Evolutionary conservation across 2,329 filamentous ascomycete species (phyloP).

Genomic region (Epichloe gansuensis): DNA sequence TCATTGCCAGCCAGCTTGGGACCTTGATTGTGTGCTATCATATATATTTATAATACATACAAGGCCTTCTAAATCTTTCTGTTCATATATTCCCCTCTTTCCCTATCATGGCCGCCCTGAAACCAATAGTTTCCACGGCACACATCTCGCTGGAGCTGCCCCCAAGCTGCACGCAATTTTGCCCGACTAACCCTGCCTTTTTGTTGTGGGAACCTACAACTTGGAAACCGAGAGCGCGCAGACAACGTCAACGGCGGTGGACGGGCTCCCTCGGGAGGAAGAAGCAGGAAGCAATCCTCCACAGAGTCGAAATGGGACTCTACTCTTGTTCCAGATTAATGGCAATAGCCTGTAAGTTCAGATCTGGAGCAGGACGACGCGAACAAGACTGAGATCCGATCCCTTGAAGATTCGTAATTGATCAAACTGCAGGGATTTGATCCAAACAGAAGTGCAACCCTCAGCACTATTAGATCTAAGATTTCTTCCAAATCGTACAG

Average conservation of each 20-base stretch:
- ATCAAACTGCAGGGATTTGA: slow-evolving; percentile 6
- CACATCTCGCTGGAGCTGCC: slow-evolving; percentile 51
- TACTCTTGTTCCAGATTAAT: slow-evolving; percentile 52
- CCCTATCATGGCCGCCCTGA: slow-evolving; percentile 12
- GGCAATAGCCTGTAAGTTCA: slow-evolving; percentile 42
- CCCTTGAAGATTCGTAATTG: background rate
- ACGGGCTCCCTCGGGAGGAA: slow-evolving; percentile 11
- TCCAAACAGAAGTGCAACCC: slow-evolving; percentile 49
- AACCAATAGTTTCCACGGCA: slow-evolving; percentile 28
- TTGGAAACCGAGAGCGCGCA: slow-evolving; percentile 39
- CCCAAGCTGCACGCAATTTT: slow-evolving; percentile 70
- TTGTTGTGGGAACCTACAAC: slow-evolving; percentile 78
- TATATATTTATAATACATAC: background rate
- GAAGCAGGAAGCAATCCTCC: slow-evolving; percentile 19
- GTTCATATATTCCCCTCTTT: background rate
- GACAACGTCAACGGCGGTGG: slow-evolving; percentile 9
- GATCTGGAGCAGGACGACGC: background rate
- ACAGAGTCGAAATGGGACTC: slow-evolving; percentile 60
- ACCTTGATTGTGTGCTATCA: too few relatives aligned
- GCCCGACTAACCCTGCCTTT: slow-evolving; percentile 48
- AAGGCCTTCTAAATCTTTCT: too few relatives aligned
- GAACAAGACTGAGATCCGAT: background rate
- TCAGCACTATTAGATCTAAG: slow-evolving; percentile 78
- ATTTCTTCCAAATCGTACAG: slow-evolving; percentile 45
- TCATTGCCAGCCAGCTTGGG: too few relatives aligned